These are phyloP conservation scores for Ustulina deusta DNA, from an alignment of 2,329 filamentous ascomycete genomes.

Conservation along the genomic window DNA sequence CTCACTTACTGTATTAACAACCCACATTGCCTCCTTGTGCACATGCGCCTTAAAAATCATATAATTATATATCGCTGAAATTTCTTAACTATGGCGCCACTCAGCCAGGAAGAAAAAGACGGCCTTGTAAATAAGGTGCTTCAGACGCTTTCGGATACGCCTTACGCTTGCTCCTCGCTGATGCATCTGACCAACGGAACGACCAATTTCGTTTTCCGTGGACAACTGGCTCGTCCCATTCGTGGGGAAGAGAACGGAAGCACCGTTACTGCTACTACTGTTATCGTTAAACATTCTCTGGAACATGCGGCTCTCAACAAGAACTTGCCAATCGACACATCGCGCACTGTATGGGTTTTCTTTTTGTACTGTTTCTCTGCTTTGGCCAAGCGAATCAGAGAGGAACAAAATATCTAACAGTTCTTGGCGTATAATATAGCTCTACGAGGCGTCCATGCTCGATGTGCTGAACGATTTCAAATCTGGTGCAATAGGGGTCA, in stretches of 20 bases:
- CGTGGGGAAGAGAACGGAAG: constrained; percentile 36
- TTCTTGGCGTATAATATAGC: neutral
- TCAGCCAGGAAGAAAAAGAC: constrained; percentile 14
- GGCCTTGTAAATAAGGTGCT: constrained; percentile 7
- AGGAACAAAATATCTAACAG: neutral
- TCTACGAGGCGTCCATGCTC: constrained; percentile 29
- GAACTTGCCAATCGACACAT: constrained; percentile 52
- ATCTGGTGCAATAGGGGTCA: neutral
- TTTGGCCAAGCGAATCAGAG: neutral
- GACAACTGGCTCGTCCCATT: constrained; percentile 48
- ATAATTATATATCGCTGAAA: neutral
- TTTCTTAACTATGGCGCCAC: constrained; percentile 18
- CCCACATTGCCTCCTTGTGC: neutral
- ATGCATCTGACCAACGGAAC: constrained; percentile 54
- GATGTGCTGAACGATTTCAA: neutral
- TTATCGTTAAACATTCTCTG: constrained; percentile 57
- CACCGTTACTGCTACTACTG: constrained; percentile 21
- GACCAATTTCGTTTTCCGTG: constrained; percentile 58
- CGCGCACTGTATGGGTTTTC: constrained; percentile 45
- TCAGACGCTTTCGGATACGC: constrained; percentile 18
- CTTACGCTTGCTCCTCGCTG: constrained; percentile 53
- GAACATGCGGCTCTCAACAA: constrained; percentile 51
- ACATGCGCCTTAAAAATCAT: neutral
- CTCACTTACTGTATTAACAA: too few species aligned
- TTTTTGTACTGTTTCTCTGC: neutral